A percentile compares a stretch with the other conserved stretches of the same genome.
These are phyloP conservation scores for Fagopyrum homotropicum DNA, from an alignment of 148 eudicot species.

Conservation along the genomic window DNA sequence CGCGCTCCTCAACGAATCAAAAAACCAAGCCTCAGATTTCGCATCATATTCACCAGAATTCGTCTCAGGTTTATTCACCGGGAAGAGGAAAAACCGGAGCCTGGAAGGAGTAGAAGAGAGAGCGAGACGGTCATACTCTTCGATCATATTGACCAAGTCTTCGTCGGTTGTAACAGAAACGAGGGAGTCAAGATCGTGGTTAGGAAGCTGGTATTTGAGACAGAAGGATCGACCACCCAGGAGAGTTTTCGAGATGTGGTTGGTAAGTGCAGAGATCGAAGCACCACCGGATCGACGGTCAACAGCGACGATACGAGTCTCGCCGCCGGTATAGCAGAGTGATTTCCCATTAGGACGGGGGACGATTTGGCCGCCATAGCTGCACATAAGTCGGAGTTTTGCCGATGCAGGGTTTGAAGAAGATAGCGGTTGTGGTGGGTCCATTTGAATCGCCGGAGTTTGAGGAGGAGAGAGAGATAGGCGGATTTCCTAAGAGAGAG, in stretches of 20 bases:
- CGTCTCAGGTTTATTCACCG: conserved; percentile 21
- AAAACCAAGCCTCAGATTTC: conserved; percentile 58
- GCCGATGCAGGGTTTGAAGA: conserved; percentile 5
- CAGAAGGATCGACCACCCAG: conserved; percentile 32
- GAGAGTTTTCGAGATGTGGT: conserved; percentile 42
- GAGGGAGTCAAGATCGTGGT: conserved; percentile 75
- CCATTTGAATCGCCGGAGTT: conserved; percentile 26
- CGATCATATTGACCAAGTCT: conserved; percentile 72
- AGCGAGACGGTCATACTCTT: conserved; percentile 53
- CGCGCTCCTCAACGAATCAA: conserved; percentile 44
- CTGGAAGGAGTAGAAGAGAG: conserved; percentile 33
- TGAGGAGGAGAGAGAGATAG: not conserved
- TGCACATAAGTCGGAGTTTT: conserved; percentile 73
- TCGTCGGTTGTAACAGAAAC: conserved; percentile 73
- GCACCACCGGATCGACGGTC: conserved; percentile 26
- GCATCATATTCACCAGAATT: conserved; percentile 31
- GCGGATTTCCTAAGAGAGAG: not conserved
- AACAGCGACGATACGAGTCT: conserved; percentile 68
- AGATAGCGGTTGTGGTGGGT: conserved; percentile 26
- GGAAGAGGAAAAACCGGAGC: conserved; percentile 64
- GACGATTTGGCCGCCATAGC: conserved; percentile 75
- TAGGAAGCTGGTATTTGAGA: conserved; percentile 75
- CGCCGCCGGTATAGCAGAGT: conserved; percentile 78
- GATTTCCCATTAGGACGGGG: conserved; percentile 68
- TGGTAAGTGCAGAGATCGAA: conserved; percentile 32